Percentiles rank a stretch among this genome's conserved stretches.
Evolutionary conservation across 495 filamentous ascomycete genomes (phyloP).

Genomic region (Penicillium cinerascens): DNA sequence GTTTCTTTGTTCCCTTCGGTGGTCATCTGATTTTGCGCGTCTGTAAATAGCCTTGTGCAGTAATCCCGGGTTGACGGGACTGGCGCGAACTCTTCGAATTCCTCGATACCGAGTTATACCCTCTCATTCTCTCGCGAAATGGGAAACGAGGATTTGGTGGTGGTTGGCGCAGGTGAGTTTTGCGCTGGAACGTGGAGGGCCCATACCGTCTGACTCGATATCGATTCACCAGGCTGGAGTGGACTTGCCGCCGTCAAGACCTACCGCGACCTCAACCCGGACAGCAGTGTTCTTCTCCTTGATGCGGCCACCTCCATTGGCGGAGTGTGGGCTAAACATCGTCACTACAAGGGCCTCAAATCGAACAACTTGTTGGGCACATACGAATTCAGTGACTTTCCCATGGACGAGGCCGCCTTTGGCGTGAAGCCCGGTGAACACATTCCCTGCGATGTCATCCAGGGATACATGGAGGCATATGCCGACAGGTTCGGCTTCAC

Average conservation of each 20-base stretch:
- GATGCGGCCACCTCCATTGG: slow-evolving; percentile 58
- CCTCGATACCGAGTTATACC: background rate
- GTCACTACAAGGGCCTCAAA: slow-evolving; percentile 64
- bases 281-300: slow-evolving; percentile 46
- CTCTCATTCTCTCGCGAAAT: background rate
- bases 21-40: background rate
- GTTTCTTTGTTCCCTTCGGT: background rate
- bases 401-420: slow-evolving; percentile 60
- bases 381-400: slow-evolving; percentile 69
- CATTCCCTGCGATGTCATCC: slow-evolving; percentile 63
- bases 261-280: slow-evolving; percentile 54
- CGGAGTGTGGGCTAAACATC: slow-evolving; percentile 64
- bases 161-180: slow-evolving; percentile 45
- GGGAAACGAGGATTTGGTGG: slow-evolving; percentile 33
- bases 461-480: slow-evolving; percentile 64
- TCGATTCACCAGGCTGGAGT: slow-evolving; percentile 44
- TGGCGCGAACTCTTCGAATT: background rate
- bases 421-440: slow-evolving; percentile 60
- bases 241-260: slow-evolving; percentile 61
- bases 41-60: slow-evolving; percentile 7
- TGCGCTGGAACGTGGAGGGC: too few relatives aligned
- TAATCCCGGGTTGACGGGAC: background rate
- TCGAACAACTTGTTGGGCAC: slow-evolving; percentile 62
- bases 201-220: background rate
- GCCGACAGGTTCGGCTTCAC: slow-evolving; percentile 56